Conservation (phyloP, 768 basidiomycete genomes). For the Trametes sanguinea region DNA sequence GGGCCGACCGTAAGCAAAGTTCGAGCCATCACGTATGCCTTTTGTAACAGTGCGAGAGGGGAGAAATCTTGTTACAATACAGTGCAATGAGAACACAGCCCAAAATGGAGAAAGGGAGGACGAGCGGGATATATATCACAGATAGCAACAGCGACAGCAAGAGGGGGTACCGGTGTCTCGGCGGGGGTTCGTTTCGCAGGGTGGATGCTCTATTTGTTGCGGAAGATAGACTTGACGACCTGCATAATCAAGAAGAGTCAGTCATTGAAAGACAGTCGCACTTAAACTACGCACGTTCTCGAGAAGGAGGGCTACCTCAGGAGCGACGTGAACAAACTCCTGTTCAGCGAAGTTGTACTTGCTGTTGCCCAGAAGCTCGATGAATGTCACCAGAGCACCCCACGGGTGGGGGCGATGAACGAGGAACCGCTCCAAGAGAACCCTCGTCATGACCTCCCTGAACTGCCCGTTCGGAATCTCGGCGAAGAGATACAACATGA, state of each 20-base stretch:
- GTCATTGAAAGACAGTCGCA: conserved; percentile 6
- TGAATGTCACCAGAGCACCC: conserved; percentile 92
- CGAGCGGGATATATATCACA: conserved; percentile 73
- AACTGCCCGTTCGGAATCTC: conserved; percentile 78
- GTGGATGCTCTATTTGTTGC: conserved; percentile 66
- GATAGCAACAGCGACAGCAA: conserved; percentile 69
- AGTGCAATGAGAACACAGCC: conserved; percentile 57
- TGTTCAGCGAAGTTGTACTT: conserved; percentile 93
- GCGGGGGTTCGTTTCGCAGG: conserved; percentile 4
- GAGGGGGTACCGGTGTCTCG: conserved; percentile 16
- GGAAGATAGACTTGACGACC: conserved; percentile 80
- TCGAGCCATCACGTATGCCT: conserved; percentile 43
- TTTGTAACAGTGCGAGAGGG: conserved; percentile 57
- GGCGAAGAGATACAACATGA: conserved; percentile 84
- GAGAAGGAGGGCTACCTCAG: conserved; percentile 82
- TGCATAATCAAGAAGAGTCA: conserved; percentile 34
- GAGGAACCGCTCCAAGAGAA: conserved; percentile 91
- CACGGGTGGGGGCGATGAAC: conserved; percentile 96
- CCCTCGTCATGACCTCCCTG: conserved; percentile 82
- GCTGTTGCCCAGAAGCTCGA: conserved; percentile 87
- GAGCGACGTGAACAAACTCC: conserved; percentile 80
- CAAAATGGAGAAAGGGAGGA: conserved; percentile 50
- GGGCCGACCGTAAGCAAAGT: conserved; percentile 44
- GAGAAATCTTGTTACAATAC: conserved; percentile 79
- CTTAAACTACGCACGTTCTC: conserved; percentile 63